Base-by-base conservation (phyloP, 2,329 filamentous ascomycete species). In the Cladophialophora bantiana region DNA sequence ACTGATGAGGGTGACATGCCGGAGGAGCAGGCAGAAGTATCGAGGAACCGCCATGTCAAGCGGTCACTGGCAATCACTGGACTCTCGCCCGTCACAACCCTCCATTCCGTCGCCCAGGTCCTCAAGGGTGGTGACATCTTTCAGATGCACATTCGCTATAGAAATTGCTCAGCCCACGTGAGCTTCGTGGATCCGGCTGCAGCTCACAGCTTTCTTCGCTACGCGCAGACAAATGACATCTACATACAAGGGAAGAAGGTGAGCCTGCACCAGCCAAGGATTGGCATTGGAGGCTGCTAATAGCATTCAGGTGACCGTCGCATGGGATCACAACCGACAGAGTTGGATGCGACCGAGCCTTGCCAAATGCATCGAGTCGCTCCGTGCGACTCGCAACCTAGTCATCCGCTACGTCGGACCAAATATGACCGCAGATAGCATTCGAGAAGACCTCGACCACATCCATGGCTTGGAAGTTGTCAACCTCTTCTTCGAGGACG, bases 381-480 rank as follows among this genome's bases (percentile, higher is more conserved):
- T 45, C 81, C 78, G 56, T 90, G 90, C 13, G 90, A 88, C 50
- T 88, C 45, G 92, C 67, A 95, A 94, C 73, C 77, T 96, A 42
- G 79, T 94, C 20, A 85, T 96, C 50, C 85, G 85, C 65, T 84
- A 84, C 9, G 86, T 85, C 71, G 82, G 82, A 71, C 80, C 80
- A 61, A 84, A 80, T 61, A 80, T 91, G 71, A 92, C 88, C 0
- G 89, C 89, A 70, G 79, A 85, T 7, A 78, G 79, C 15, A 87
- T 96, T 69, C 87, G 90, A 10, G 84, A 89, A 4, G 90, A 96
- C 72, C 83, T 95, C 42, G 89, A 93, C 31, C 92, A 96, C 75
- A 94, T 96, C 67, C 89, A 94, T 80, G 91, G 92, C 68, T 83
- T 96, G 1, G 81, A 89, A 26, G 85, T 96, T 10, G 83, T 95